These are phyloP conservation scores for Allium sativum DNA, from an alignment of 106 monocot genomes.

Conservation along the genomic window DNA sequence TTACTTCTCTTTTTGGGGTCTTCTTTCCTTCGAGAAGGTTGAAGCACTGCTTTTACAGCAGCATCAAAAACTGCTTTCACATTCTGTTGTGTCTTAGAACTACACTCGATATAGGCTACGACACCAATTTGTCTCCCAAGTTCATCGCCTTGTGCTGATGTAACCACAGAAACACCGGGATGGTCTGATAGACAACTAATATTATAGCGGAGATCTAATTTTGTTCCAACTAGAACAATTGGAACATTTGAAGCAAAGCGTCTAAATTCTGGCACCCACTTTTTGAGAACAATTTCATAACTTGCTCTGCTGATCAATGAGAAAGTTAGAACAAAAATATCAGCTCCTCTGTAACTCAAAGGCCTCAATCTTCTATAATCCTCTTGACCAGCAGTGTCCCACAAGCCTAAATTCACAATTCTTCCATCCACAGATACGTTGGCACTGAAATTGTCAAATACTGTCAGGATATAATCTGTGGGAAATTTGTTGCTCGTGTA, in stretches of 20 bases:
- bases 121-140: too few relatives aligned
- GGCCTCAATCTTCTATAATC: conserved; percentile 80
- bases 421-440: conserved; percentile 76
- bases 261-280: conserved; percentile 97
- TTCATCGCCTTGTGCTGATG: too few relatives aligned
- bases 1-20: too few relatives aligned
- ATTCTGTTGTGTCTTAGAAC: too few relatives aligned
- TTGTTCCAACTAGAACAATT: conserved; percentile 82
- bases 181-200: conserved; percentile 73
- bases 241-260: conserved; percentile 85
- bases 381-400: conserved; percentile 82
- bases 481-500: conserved; percentile 97
- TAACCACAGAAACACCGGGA: conserved; percentile 54
- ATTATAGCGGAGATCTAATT: conserved; percentile 86
- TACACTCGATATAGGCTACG: too few relatives aligned
- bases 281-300: conserved; percentile 80
- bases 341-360: conserved; percentile 70
- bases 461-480: conserved; percentile 68
- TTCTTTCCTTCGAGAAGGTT: too few relatives aligned
- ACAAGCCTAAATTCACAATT: conserved; percentile 68
- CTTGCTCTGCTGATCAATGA: conserved; percentile 72
- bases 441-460: conserved; percentile 78
- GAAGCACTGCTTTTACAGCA: too few relatives aligned
- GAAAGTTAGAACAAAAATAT: conserved; percentile 70
- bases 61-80: too few relatives aligned